Evolutionary conservation across 2,329 filamentous ascomycete genomes (phyloP).

Genomic region (Microdochium paspali): DNA sequence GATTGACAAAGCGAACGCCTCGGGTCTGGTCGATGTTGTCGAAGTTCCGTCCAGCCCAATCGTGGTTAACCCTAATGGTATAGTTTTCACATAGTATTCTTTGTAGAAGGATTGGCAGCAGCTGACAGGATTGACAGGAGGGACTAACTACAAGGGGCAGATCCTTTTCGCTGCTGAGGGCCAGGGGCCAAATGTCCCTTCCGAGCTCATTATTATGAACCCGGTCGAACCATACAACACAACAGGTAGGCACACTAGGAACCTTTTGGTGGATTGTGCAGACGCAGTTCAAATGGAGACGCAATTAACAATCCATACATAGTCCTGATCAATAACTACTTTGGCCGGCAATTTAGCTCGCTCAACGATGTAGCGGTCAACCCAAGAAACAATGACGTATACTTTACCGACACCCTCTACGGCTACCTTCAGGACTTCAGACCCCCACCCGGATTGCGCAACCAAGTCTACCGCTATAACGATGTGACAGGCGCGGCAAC

Average conservation of each 20-base stretch:
- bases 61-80: constrained; percentile 35
- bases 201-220: constrained; percentile 25
- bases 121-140: constrained; percentile 18
- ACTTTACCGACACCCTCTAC: constrained; percentile 49
- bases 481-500: constrained; percentile 38
- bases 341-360: constrained; percentile 44
- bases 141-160: constrained; percentile 33
- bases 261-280: background rate
- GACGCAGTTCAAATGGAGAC: background rate
- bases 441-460: constrained; percentile 38
- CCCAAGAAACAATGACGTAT: constrained; percentile 34
- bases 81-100: background rate
- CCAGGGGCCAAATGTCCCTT: constrained; percentile 25
- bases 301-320: background rate
- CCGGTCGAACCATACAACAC: constrained; percentile 31
- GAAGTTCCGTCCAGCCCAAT: constrained; percentile 25
- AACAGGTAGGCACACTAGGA: constrained; percentile 18
- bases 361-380: constrained; percentile 44
- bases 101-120: background rate
- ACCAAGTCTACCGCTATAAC: constrained; percentile 50
- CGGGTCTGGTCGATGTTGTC: constrained; percentile 23
- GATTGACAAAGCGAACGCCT: constrained; percentile 19
- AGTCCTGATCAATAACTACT: constrained; percentile 44
- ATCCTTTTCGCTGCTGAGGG: constrained; percentile 36
- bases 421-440: constrained; percentile 47